Percentiles rank a stretch among this genome's conserved stretches.
Conservation (phyloP, 1,139 yeast species). For the Trichomonascaceae sp. region DNA sequence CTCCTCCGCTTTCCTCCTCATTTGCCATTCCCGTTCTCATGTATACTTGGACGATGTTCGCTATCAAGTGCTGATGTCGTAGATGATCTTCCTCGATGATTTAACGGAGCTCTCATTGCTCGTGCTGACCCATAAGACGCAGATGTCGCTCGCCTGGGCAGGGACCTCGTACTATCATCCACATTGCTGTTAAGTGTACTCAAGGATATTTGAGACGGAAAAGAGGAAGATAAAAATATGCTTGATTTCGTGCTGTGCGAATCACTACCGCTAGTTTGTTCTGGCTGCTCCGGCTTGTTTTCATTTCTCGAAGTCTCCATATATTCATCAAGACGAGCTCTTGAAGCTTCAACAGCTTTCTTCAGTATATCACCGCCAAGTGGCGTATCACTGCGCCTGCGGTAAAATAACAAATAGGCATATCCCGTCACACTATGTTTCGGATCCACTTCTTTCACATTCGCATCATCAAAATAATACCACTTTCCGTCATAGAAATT, state of each 20-base stretch:
- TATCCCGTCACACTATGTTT: conserved; percentile 61
- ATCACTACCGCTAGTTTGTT: neutral
- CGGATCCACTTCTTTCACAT: conserved; percentile 45
- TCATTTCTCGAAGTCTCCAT: neutral
- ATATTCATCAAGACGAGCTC: conserved; percentile 5
- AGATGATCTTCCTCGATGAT: neutral
- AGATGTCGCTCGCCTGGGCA: conserved; percentile 5
- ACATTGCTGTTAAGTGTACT: conserved; percentile 2
- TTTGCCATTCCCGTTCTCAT: conserved; percentile 4
- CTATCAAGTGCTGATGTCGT: neutral
- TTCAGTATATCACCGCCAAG: conserved; percentile 8
- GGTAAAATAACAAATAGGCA: conserved; percentile 82
- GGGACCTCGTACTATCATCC: conserved; percentile 5
- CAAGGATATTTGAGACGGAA: conserved; percentile 8
- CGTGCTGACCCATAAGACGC: neutral
- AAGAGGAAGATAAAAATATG: conserved; percentile 8
- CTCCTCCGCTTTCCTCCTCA: conserved; percentile 1
- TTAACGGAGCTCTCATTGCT: neutral
- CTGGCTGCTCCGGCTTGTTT: neutral
- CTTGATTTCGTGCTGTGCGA: conserved; percentile 2
- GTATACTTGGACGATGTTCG: neutral
- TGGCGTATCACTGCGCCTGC: conserved; percentile 35
- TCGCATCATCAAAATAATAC: conserved; percentile 80
- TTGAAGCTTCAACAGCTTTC: conserved; percentile 2
- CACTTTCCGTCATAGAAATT: conserved; percentile 72